Base-by-base conservation (phyloP, 2,329 filamentous ascomycete species). In the Colletotrichum eleusines region DNA sequence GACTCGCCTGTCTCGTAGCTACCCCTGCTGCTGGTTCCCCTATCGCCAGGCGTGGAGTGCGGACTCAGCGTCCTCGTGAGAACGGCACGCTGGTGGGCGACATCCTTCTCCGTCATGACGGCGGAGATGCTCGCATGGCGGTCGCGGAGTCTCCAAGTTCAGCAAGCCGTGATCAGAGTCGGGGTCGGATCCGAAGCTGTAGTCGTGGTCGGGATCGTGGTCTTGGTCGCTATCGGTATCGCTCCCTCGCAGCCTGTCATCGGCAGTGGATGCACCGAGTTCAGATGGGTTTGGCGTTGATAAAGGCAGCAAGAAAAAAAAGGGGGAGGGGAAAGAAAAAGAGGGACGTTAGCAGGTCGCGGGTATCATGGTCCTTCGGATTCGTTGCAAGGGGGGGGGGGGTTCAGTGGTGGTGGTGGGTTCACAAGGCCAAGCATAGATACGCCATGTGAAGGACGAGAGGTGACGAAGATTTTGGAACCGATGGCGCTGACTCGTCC, bases 1-100 rank as follows among this genome's bases (percentile, higher is more conserved):
- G 85, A 82, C 74, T 85, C 84, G 72, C 82, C 83, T 11, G 80
- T 81, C 54, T 85, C 84, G 74, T 83, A 80, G 74, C 81, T 82
- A 16, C 74, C 77, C 71, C 77, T 74, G 73, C 81, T 74, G 73
- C 80, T 81, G 72, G 81, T 81, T 60, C 58, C 79, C 76, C 73
- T 77, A 76, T 72, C 75, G 28, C 54, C 66, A 33, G 71, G 42
- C 58, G 61, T 69, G 33, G 71, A 69, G 42, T 66, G 59, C n/a
- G 63, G 63, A 26, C 71, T 69, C 60, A 70, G 58, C 28, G 33
- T 70, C 48, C 61, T 73, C 54, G 68, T 44, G 40, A 70, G 40
- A 51, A 60, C 33, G 54, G 64, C 57, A 59, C 60, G 66, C 48
- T 64, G 60, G 44, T 69, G 58, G 55, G 65, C 55, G 65, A 69